Base-by-base conservation (phyloP, 2,329 filamentous ascomycete genomes). In the Colletotrichum gloeosporioides region DNA sequence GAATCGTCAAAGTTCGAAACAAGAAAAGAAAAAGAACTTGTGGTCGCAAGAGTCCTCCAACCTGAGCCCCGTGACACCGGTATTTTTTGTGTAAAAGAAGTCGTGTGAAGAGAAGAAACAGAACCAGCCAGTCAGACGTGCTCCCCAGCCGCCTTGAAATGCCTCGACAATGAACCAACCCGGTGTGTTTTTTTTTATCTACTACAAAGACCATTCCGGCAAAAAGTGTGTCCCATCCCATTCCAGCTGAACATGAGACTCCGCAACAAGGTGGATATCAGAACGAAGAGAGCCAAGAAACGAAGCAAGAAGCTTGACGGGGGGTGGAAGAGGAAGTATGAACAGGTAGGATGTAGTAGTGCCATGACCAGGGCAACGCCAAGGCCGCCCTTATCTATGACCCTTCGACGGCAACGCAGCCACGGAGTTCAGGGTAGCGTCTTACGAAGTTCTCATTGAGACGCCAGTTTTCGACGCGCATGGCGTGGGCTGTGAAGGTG, bases 371-470 rank as follows among this genome's bases (percentile, higher is more conserved):
- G 4, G 25, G 32, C 22, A 67, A n/a, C 27, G 34, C 55, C 15
- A 70, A 44, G 39, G n/a, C 31, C 36, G 27, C 27, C 27, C 59
- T 57, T 29, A 10, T 22, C 64, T 73, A 67, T 13, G 73, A 76
- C 27, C 69, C 69, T 44, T 73, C 69, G 9, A 73, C 27, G 27
- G 75, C 73, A 65, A 79, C 78, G 69, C 79, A 63, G 59, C 78
- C 71, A 57, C 74, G 74, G 53, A 83, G 76, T 62, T 81, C 80
- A 53, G 80, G 80, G 77, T 82, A 83, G 77, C 81, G 80, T 75
- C 78, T 73, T 55, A 75, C 69, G 55, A 81, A 82, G 59, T 78
- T 75, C 65, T 81, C 79, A 32, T 79, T 76, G 63, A 82, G 73
- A 29, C 77, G 79, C 81, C 79, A 81, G 44, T 81, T 81, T 61